Conservation (phyloP, 331 rosid genomes). For the Pyrus hybrid region DNA sequence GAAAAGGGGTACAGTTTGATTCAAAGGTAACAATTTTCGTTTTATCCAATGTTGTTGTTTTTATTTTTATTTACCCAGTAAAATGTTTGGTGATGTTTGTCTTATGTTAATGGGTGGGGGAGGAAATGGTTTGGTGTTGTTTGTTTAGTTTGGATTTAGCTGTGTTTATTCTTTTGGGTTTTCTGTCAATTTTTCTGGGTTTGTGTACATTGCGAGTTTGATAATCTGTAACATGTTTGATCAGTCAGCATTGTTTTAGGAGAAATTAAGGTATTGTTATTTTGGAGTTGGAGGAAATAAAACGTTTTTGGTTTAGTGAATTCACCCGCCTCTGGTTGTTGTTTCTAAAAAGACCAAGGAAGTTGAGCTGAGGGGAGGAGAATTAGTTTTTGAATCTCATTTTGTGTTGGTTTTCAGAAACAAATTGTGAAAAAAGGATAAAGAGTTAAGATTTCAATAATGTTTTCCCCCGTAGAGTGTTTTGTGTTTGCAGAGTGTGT, state of each 20-base stretch:
- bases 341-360: conserved; percentile 8
- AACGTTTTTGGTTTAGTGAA: neutral
- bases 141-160: conserved; percentile 1
- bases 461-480: neutral
- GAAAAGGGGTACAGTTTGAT: neutral
- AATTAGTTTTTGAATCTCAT: neutral
- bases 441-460: neutral
- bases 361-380: neutral
- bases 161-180: conserved; percentile 19
- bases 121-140: conserved; percentile 15
- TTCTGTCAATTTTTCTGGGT: conserved; percentile 13
- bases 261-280: neutral
- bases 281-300: neutral
- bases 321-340: neutral
- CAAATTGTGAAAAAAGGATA: neutral
- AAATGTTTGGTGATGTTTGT: neutral
- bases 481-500: neutral
- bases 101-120: conserved; percentile 7
- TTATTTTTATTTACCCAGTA: neutral
- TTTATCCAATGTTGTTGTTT: neutral
- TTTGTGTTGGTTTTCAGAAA: neutral
- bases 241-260: conserved; percentile 13
- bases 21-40: conserved; percentile 11
- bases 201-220: conserved; percentile 1
- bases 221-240: conserved; percentile 8